A percentile compares a stretch with the other conserved stretches of the same genome.
Evolutionary conservation across 306 rosid genomes (phyloP).

Genomic region (Carpinus viminea): DNA sequence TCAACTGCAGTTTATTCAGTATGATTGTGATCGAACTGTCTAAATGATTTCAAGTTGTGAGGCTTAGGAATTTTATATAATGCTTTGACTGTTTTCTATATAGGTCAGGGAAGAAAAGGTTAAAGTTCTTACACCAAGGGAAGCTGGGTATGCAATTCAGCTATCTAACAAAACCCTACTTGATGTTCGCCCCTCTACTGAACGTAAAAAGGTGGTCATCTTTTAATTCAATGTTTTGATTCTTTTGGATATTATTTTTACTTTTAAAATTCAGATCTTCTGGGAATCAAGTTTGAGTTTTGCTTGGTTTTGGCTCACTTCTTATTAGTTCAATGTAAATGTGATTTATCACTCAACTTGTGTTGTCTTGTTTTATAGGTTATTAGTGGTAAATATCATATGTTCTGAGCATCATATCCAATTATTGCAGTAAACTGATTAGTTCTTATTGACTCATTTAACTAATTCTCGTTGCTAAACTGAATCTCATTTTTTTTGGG

Average conservation of each 20-base stretch:
- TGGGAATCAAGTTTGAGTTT: slow-evolving; percentile 4
- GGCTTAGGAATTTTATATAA: slow-evolving; percentile 1
- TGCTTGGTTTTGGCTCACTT: neutral
- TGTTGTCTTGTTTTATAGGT: neutral
- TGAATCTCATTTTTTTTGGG: slow-evolving; percentile 6
- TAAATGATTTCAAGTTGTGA: neutral
- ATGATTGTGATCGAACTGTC: neutral
- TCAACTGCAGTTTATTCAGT: neutral
- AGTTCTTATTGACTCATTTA: neutral
- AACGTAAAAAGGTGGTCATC: slow-evolving; percentile 64
- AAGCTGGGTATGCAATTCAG: slow-evolving; percentile 93
- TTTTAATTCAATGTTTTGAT: slow-evolving; percentile 14
- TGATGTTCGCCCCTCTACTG: slow-evolving; percentile 90
- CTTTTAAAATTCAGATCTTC: slow-evolving; percentile 10
- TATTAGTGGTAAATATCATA: neutral
- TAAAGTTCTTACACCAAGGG: slow-evolving; percentile 76
- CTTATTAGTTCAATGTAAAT: neutral
- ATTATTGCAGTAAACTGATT: neutral
- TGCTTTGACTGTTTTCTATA: slow-evolving; percentile 34
- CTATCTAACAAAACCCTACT: slow-evolving; percentile 87
- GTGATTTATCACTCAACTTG: neutral
- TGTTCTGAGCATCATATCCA: slow-evolving; percentile 10
- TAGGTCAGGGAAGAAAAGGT: slow-evolving; percentile 85
- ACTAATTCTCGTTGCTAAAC: slow-evolving; percentile 13
- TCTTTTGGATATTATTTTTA: slow-evolving; percentile 4